Evolutionary conservation across 495 filamentous ascomycete genomes (phyloP).

Genomic region (Podospora pseudoanserina): DNA sequence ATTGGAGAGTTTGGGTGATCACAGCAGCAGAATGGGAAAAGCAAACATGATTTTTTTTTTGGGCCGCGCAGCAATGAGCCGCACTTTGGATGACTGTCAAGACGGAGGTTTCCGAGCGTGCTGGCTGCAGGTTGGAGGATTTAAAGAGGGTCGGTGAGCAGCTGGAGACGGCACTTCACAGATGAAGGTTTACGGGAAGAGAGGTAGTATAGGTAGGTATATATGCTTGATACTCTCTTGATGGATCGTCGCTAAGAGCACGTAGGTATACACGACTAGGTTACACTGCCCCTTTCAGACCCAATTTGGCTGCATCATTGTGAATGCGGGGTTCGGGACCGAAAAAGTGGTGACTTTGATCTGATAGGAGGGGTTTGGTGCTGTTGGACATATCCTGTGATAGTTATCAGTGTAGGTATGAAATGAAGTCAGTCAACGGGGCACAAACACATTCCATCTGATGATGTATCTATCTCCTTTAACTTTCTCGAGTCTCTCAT

Average conservation of each 20-base stretch:
- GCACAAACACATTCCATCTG: background rate
- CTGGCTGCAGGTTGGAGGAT: background rate
- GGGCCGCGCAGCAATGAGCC: background rate
- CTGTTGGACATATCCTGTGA: too few relatives aligned
- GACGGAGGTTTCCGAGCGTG: background rate
- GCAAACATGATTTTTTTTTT: background rate
- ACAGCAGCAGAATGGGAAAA: background rate
- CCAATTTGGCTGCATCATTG: background rate
- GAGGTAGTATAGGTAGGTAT: too few relatives aligned
- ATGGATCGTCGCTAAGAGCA: too few relatives aligned
- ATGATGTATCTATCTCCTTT: too few relatives aligned
- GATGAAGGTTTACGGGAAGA: too few relatives aligned
- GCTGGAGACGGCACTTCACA: too few relatives aligned
- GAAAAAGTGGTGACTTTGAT: background rate
- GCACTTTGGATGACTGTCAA: background rate
- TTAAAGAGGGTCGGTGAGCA: background rate
- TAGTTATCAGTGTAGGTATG: too few relatives aligned
- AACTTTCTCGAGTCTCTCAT: too few relatives aligned
- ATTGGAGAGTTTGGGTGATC: background rate
- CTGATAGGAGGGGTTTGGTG: too few relatives aligned
- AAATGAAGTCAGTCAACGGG: too few relatives aligned
- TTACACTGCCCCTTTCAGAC: background rate
- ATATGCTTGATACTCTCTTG: too few relatives aligned
- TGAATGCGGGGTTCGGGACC: background rate
- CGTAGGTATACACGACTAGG: background rate